Conservation (phyloP, 2,329 filamentous ascomycete species). For the Alternaria ethzedia region DNA sequence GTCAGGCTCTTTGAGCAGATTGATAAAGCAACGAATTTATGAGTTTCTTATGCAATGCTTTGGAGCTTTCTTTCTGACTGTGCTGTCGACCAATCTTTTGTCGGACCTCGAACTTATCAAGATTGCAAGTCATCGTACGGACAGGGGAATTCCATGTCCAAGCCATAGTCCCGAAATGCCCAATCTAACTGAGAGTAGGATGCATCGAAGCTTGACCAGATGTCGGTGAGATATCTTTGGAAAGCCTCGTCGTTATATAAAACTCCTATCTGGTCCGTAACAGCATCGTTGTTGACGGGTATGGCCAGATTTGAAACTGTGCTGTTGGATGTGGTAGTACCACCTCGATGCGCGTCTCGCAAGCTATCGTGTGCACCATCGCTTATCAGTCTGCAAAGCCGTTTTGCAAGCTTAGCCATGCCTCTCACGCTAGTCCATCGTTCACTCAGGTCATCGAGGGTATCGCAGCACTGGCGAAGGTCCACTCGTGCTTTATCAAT, state of each 20-base stretch:
- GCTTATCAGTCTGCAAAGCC: not conserved
- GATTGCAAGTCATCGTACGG: not conserved
- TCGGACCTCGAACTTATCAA: not conserved
- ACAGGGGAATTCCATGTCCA: not conserved
- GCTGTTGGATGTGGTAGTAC: not conserved
- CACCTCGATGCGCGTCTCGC: not conserved
- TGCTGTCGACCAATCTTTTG: not conserved
- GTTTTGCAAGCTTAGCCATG: not conserved
- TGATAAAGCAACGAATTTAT: not conserved
- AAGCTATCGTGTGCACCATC: not conserved
- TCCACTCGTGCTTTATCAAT: not conserved
- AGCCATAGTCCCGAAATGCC: slow-evolving; percentile 4
- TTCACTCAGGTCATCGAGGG: not conserved
- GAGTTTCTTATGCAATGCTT: not conserved
- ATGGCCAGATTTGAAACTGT: not conserved
- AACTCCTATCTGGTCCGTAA: not conserved
- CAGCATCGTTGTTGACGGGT: not conserved
- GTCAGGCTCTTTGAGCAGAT: not conserved
- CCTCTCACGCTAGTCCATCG: slow-evolving; percentile 5
- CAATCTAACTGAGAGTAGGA: slow-evolving; percentile 4
- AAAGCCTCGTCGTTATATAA: not conserved
- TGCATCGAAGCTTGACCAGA: slow-evolving; percentile 6
- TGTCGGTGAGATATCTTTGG: slow-evolving; percentile 3
- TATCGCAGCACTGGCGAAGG: not conserved
- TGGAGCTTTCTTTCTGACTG: not conserved